Conservation (phyloP, 169 alveolate genomes). For the Eimeria brunetti region DNA sequence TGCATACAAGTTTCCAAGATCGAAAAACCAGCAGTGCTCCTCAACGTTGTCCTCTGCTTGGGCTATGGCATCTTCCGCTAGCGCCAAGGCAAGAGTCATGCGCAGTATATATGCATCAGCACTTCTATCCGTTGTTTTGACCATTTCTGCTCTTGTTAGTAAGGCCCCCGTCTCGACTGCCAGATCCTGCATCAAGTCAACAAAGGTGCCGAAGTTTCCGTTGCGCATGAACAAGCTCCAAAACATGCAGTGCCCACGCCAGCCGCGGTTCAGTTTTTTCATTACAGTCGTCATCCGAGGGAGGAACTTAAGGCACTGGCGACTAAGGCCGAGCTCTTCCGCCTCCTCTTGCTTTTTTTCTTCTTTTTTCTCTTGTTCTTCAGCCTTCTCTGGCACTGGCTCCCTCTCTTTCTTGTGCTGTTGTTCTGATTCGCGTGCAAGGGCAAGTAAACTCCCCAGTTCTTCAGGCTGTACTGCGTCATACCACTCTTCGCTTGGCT, state of each 20-base stretch:
- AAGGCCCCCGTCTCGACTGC: background rate
- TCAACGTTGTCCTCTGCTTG: background rate
- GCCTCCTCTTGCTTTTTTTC: background rate
- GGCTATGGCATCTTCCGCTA: constrained; percentile 22
- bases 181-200: background rate
- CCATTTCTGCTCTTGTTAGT: background rate
- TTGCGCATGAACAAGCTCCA: background rate
- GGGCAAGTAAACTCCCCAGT: background rate
- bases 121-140: background rate
- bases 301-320: background rate
- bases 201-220: background rate
- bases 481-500: constrained; percentile 4
- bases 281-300: background rate
- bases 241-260: constrained; percentile 35
- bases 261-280: background rate
- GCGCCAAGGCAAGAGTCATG: background rate
- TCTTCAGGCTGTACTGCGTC: background rate
- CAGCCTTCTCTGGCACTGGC: background rate
- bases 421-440: background rate
- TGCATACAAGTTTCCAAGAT: background rate
- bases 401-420: background rate
- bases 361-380: too few relatives aligned
- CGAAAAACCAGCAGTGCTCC: background rate
- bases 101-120: background rate
- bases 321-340: background rate